Conservation (phyloP, 176 grass and related monocot species). For the Oryza glumipatula region DNA sequence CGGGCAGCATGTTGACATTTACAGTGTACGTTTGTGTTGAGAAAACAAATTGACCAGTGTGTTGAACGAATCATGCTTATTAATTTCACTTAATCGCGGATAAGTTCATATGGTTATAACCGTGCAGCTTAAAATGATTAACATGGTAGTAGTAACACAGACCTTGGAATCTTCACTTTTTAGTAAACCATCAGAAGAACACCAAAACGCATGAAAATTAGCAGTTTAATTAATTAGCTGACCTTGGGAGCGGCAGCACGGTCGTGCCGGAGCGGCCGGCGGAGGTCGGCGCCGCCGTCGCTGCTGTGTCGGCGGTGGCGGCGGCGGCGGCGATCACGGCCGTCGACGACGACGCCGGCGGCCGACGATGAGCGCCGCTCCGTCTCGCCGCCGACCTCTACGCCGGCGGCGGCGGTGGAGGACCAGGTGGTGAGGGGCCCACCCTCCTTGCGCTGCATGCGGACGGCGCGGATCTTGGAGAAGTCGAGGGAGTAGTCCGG, state of each 20-base stretch:
- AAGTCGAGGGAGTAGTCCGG: constrained; percentile 82
- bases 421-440: constrained; percentile 46
- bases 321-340: neutral
- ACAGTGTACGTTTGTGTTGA: neutral
- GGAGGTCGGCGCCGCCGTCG: constrained; percentile 5
- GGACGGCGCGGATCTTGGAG: constrained; percentile 62
- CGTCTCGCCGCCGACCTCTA: neutral
- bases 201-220: neutral
- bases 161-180: too few relatives aligned
- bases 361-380: neutral
- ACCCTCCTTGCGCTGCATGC: constrained; percentile 58
- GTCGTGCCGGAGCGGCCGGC: constrained; percentile 22
- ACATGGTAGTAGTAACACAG: neutral
- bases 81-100: neutral
- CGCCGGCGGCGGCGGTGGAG: too few relatives aligned
- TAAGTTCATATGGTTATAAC: neutral
- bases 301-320: constrained; percentile 32
- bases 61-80: neutral
- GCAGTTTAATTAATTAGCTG: neutral
- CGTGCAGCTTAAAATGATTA: neutral
- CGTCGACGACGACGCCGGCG: neutral
- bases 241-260: constrained; percentile 36
- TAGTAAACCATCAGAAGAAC: neutral
- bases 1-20: neutral
- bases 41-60: neutral